phyloP scores from a whole-genome alignment of 1,139 yeast species.

The Yamadazyma pseudoaaseri region DNA sequence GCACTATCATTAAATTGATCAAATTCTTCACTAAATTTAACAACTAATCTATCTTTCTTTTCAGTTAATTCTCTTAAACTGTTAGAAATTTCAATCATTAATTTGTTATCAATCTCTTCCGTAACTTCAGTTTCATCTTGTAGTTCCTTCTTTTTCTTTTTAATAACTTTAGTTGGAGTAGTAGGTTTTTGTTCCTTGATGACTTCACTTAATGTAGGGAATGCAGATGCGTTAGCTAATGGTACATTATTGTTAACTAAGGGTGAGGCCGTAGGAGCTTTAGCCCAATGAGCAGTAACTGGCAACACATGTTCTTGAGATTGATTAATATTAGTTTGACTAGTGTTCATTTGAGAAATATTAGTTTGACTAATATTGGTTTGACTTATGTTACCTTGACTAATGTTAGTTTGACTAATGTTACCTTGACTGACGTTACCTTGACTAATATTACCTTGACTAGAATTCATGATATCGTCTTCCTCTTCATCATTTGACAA shows the following conservation, averaged over 20 bases:
- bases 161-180: constrained; percentile 23
- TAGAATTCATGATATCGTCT: neutral
- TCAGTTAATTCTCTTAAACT: constrained; percentile 32
- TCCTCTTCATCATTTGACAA: constrained; percentile 16
- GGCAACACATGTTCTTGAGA: constrained; percentile 31
- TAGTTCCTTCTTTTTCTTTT: constrained; percentile 27
- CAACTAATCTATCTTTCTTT: constrained; percentile 23
- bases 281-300: constrained; percentile 62
- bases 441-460: constrained; percentile 5
- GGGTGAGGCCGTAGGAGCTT: constrained; percentile 31
- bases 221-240: constrained; percentile 56
- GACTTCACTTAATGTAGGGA: constrained; percentile 73
- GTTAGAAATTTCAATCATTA: constrained; percentile 28
- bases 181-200: constrained; percentile 40
- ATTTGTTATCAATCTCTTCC: constrained; percentile 38
- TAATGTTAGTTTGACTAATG: constrained; percentile 1
- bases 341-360: neutral
- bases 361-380: constrained; percentile 5
- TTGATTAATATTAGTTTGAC: constrained; percentile 14
- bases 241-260: constrained; percentile 35
- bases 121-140: constrained; percentile 43
- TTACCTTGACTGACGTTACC: constrained; percentile 3
- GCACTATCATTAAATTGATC: constrained; percentile 16
- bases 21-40: constrained; percentile 32
- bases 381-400: neutral